phyloP scores from a whole-genome alignment of 805 yeast species.

The Barnettozyma wickerhamii region DNA sequence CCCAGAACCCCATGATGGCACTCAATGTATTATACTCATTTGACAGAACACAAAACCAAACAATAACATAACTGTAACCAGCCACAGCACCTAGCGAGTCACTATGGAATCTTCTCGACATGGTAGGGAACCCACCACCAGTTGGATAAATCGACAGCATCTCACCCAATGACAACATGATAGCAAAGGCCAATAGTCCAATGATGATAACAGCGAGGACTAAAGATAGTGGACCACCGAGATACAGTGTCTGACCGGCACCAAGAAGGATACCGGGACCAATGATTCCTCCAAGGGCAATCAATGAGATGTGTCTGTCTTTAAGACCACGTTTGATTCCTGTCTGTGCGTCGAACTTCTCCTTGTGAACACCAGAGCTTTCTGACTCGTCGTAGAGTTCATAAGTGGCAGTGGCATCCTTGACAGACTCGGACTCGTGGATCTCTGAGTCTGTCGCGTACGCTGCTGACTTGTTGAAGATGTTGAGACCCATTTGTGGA shows the following conservation, averaged over 20 bases:
- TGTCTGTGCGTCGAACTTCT: constrained; percentile 19
- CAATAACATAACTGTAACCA: constrained; percentile 50
- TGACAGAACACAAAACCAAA: constrained; percentile 55
- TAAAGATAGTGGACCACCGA: constrained; percentile 52
- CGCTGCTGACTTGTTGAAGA: background rate
- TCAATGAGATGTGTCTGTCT: constrained; percentile 46
- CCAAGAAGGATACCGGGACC: constrained; percentile 60
- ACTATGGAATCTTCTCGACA: constrained; percentile 49
- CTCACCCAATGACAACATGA: constrained; percentile 58
- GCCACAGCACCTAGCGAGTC: constrained; percentile 53
- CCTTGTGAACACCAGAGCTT: constrained; percentile 9
- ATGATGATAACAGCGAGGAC: constrained; percentile 43
- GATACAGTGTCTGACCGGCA: constrained; percentile 44
- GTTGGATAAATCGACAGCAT: constrained; percentile 50
- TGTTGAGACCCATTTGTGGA: background rate
- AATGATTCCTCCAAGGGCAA: constrained; percentile 54
- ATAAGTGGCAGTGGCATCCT: background rate
- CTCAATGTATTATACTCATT: constrained; percentile 54
- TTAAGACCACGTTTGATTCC: constrained; percentile 43
- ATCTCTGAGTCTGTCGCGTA: background rate
- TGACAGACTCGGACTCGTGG: background rate
- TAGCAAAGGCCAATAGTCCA: constrained; percentile 48
- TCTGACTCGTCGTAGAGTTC: constrained; percentile 10
- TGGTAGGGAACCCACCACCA: constrained; percentile 43
- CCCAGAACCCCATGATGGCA: constrained; percentile 39